Base-by-base conservation (phyloP, 768 basidiomycete species). In the Mycena capillaripes region DNA sequence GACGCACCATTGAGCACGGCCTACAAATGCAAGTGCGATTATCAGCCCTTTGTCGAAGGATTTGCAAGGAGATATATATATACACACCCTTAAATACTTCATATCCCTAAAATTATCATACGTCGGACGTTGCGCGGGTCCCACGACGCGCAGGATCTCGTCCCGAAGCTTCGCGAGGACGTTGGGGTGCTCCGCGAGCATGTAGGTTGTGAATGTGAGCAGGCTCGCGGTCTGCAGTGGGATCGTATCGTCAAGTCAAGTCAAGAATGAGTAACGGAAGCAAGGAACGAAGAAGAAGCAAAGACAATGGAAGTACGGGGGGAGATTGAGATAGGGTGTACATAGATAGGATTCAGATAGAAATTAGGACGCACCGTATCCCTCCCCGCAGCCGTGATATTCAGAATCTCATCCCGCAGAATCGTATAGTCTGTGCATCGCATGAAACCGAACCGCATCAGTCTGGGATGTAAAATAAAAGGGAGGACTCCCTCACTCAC, bases 71-170 rank as follows among this genome's bases (percentile, higher is more conserved):
- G 17, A 6, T 25, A 36, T 21, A 25, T 38, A 4, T 56, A 11
- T 9, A 27, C 25, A 84, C 86, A 77, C 90, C 44, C 89, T 78
- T 68, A 91, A 78, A 73, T 88, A 92, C 69, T 89, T 89, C 89
- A 91, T 87, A 17, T 86, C 84, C 40, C 87, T 82, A 70, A 91
- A 83, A 56, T 89, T 86, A 44, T 90, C 89, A 72, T 87, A 88
- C 1, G 88, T 87, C 0, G 90, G 90, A 3, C 84, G 71, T 14
- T 83, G 77, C 3, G 75, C 79, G 7, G 81, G 77, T 0, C 90
- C 90, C 23, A 91, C 83, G 16, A 81, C 79, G 12, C 79, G 78
- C 5, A 87, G 66, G 23, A 91, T 84, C 75, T 92, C 91, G 30
- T 84, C 80, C 17, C 89, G 86, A 14, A 92, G 85, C 9, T 84